Evolutionary conservation across 1,284 basidiomycete genomes (phyloP), one percentile per base, ranked within the genome.

Genomic region (Ganoderma lucidum): DNA sequence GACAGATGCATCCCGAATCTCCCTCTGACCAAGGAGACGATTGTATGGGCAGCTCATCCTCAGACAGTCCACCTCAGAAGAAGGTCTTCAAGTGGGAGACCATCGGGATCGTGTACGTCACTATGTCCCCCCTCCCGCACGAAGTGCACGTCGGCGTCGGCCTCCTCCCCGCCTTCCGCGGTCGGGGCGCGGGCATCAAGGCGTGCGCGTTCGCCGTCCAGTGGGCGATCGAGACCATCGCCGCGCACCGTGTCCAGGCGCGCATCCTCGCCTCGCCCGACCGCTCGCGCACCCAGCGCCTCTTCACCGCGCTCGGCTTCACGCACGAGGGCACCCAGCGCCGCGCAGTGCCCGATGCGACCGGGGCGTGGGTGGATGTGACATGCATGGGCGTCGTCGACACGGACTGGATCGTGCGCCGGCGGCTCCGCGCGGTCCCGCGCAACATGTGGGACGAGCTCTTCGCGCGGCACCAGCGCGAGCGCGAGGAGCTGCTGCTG

Each of bases 361-460:
- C 81, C 19, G 72, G 75, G 2, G 84, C 86, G 66, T 92, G 87
- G 87, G 86, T 84, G 70, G 88, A 91, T 73, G 85, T 88, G 28
- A 87, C 85, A 2, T 86, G 86, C 70, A 79, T 90, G 66, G 88
- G 84, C 9, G 81, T 92, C 71, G 78, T 92, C 67, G 89, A 87
- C 66, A 90, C 87, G 0, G 89, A 91, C 63, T 92, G 88, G 88
- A 71, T 81, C 55, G 75, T 86, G 67, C 83, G 82, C 68, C 62
- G 69, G 53, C 61, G 53, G 9, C 17, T 55, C 42, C 42, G 45
- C 28, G 62, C 48, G 23, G 68, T 75, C 0, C 81, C 83, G 2
- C 74, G 77, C 42, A 83, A 83, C 1, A 74, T 87, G 9, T 92
- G 91, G 91, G 90, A 91, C 67, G 89, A 89, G 75, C 80, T 92